Evolutionary conservation across 169 alveolate genomes (phyloP).

Genomic region (Cryptosporidium meleagridis): DNA sequence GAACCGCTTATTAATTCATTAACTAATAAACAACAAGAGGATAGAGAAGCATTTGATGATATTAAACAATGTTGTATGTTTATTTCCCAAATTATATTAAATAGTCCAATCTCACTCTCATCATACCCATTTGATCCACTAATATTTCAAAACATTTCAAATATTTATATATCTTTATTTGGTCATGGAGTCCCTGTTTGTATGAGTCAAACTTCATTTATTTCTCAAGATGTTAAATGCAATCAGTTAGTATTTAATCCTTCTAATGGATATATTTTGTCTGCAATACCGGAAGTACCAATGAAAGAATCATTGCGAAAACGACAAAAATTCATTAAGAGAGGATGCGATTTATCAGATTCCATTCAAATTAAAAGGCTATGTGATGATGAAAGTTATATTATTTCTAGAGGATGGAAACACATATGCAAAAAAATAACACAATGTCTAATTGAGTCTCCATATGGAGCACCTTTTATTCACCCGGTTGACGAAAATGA

Average conservation of each 20-base stretch:
- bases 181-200: slow-evolving; percentile 73
- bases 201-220: background rate
- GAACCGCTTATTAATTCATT: slow-evolving; percentile 50
- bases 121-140: slow-evolving; percentile 34
- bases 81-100: slow-evolving; percentile 58
- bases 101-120: slow-evolving; percentile 55
- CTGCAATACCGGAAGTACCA: slow-evolving; percentile 40
- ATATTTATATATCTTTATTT: slow-evolving; percentile 42
- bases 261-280: slow-evolving; percentile 18
- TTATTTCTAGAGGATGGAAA: slow-evolving; percentile 70
- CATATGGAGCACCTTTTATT: slow-evolving; percentile 71
- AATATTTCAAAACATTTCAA: slow-evolving; percentile 24
- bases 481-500: slow-evolving; percentile 72
- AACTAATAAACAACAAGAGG: background rate
- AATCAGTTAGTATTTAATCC: background rate
- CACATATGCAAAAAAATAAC: slow-evolving; percentile 74
- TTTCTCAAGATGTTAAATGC: background rate
- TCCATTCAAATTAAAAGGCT: slow-evolving; percentile 45
- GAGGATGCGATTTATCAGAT: slow-evolving; percentile 60
- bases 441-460: slow-evolving; percentile 63
- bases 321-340: slow-evolving; percentile 21
- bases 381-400: slow-evolving; percentile 59
- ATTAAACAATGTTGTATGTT: slow-evolving; percentile 55
- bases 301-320: slow-evolving; percentile 16
- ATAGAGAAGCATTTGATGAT: background rate